Evolutionary conservation across 2,329 filamentous ascomycete species (phyloP).

Genomic region (Beauveria sp.): DNA sequence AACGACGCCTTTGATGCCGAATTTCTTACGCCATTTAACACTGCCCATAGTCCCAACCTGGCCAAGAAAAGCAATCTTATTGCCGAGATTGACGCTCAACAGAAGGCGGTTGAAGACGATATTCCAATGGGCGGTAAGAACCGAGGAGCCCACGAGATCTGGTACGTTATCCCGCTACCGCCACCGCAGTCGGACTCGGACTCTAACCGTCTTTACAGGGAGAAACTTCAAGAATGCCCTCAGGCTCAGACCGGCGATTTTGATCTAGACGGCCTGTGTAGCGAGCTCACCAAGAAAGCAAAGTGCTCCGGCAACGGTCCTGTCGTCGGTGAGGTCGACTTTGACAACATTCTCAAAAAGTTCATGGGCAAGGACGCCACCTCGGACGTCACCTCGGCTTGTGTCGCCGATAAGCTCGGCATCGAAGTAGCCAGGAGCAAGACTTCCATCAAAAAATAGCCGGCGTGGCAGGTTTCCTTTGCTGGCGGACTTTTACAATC

Average conservation of each 20-base stretch:
- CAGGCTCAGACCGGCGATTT: slow-evolving; percentile 87
- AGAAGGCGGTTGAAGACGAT: slow-evolving; percentile 63
- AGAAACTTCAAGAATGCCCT: slow-evolving; percentile 78
- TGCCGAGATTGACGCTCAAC: slow-evolving; percentile 67
- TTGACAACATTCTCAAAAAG: slow-evolving; percentile 68
- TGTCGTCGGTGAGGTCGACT: slow-evolving; percentile 81
- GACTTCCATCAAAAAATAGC: slow-evolving; percentile 7
- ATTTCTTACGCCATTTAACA: slow-evolving; percentile 74
- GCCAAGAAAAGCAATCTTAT: slow-evolving; percentile 61
- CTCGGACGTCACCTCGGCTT: slow-evolving; percentile 24
- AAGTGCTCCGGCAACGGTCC: slow-evolving; percentile 89
- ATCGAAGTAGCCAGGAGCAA: slow-evolving; percentile 35
- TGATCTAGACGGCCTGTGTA: slow-evolving; percentile 87
- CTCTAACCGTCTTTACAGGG: slow-evolving; percentile 55
- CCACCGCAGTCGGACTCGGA: background rate
- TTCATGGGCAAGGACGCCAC: slow-evolving; percentile 43
- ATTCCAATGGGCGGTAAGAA: slow-evolving; percentile 21
- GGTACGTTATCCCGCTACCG: background rate
- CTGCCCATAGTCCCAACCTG: slow-evolving; percentile 36
- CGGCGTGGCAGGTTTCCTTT: background rate
- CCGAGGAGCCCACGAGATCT: slow-evolving; percentile 2
- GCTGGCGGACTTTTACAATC: background rate
- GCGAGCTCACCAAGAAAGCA: slow-evolving; percentile 88
- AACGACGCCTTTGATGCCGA: slow-evolving; percentile 76
- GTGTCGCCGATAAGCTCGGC: slow-evolving; percentile 46